Percentiles rank a stretch among this genome's conserved stretches.
These are phyloP conservation scores for Hysterangium stoloniferum DNA, from an alignment of 768 basidiomycete species.

Conservation along the genomic window DNA sequence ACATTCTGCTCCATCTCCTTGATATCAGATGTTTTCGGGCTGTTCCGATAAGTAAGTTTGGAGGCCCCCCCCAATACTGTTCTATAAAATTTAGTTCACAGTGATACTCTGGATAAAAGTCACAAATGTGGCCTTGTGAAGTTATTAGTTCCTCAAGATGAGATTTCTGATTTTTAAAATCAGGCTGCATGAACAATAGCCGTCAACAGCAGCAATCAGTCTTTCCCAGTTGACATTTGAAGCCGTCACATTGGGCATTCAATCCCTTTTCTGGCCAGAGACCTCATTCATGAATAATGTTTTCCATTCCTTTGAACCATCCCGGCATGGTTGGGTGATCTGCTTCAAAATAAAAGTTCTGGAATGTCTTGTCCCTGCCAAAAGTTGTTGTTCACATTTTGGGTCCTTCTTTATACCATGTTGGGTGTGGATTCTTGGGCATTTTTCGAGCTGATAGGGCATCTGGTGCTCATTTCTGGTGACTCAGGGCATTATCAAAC, in stretches of 20 bases:
- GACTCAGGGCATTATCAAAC: no score
- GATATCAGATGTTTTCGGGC: no score
- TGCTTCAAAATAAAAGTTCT: constrained; percentile 12
- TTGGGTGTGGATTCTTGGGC: neutral
- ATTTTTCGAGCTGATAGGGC: neutral
- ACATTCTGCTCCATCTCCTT: no score
- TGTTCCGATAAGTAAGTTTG: no score
- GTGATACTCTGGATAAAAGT: no score
- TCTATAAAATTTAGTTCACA: no score
- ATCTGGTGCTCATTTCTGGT: no score
- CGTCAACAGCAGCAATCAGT: constrained; percentile 27
- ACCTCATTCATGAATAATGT: constrained; percentile 13
- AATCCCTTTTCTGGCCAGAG: constrained; percentile 2
- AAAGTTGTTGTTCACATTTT: neutral
- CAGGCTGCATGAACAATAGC: no score
- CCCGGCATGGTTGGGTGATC: constrained; percentile 13
- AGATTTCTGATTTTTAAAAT: no score
- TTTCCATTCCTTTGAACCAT: constrained; percentile 16
- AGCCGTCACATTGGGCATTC: constrained; percentile 16
- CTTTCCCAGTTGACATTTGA: constrained; percentile 23
- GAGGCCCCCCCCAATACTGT: no score
- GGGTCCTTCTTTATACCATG: neutral
- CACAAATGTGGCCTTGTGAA: no score
- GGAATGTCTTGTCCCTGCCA: neutral
- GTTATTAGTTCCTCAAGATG: no score